Conservation (phyloP, 345 rosid species). For the Aquilaria malaccensis region DNA sequence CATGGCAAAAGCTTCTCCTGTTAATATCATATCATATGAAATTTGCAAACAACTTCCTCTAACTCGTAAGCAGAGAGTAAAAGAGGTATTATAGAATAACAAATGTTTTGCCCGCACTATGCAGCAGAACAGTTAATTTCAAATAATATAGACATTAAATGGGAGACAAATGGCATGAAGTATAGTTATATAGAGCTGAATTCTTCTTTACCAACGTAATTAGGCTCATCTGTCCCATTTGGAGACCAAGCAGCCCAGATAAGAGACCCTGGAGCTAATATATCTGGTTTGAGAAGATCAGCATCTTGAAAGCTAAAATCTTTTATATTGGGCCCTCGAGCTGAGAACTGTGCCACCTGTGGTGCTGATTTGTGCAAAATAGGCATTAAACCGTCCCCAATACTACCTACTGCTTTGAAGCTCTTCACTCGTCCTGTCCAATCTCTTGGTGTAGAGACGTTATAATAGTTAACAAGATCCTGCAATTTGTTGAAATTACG, state of each 20-base stretch:
- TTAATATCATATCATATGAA: constrained; percentile 10
- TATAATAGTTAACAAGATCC: constrained; percentile 96
- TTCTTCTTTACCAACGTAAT: constrained; percentile 57
- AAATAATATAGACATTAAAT: no score
- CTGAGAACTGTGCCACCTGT: constrained; percentile 91
- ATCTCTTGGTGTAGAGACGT: constrained; percentile 81
- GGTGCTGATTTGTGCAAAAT: constrained; percentile 97
- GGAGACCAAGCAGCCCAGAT: constrained; percentile 99
- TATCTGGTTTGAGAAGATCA: constrained; percentile 98
- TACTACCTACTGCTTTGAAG: constrained; percentile 83
- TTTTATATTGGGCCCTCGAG: constrained; percentile 93
- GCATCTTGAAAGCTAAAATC: constrained; percentile 96
- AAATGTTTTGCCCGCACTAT: no score
- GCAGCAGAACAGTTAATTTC: no score
- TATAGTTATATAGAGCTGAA: background rate
- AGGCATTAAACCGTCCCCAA: constrained; percentile 92
- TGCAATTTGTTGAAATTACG: constrained; percentile 16
- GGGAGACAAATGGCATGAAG: background rate
- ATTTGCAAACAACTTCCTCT: background rate
- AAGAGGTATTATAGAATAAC: background rate
- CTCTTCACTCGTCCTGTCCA: constrained; percentile 93
- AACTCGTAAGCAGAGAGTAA: background rate
- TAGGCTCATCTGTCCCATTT: constrained; percentile 95
- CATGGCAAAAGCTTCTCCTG: constrained; percentile 97
- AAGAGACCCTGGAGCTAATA: constrained; percentile 92